Evolutionary conservation across 441 rosid genomes (phyloP).

Genomic region (California macrophylla): DNA sequence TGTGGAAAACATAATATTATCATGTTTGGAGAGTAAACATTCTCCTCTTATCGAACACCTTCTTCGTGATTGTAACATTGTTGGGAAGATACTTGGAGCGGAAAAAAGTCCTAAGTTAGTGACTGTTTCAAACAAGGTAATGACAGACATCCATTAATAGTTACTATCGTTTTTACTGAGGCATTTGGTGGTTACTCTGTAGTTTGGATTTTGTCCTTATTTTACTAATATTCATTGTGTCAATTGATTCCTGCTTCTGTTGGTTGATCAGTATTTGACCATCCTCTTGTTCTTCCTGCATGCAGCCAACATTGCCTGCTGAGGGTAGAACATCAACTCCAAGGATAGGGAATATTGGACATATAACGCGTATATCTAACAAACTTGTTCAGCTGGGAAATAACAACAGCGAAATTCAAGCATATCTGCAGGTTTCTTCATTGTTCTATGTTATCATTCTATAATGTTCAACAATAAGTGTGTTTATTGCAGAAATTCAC

Average conservation of each 20-base stretch:
- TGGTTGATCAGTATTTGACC: constrained; percentile 6
- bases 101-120: constrained; percentile 46
- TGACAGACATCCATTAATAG: not conserved
- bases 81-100: constrained; percentile 64
- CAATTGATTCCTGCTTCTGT: not conserved
- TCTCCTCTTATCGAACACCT: constrained; percentile 54
- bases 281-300: constrained; percentile 17
- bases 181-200: not conserved
- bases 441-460: constrained; percentile 4
- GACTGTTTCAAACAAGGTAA: constrained; percentile 23
- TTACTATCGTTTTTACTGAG: not conserved
- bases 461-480: not conserved
- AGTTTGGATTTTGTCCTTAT: not conserved
- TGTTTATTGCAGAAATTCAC: not conserved
- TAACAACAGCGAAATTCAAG: constrained; percentile 47
- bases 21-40: constrained; percentile 79
- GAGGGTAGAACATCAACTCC: constrained; percentile 52
- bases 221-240: not conserved
- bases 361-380: constrained; percentile 75
- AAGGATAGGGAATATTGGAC: constrained; percentile 79
- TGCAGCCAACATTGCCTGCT: constrained; percentile 71
- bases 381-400: constrained; percentile 73
- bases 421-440: constrained; percentile 58
- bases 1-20: constrained; percentile 63
- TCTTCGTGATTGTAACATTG: constrained; percentile 61